A percentile compares a stretch with the other conserved stretches of the same genome.
Conservation (phyloP, 164 flowering plant genomes). For the Houttuynia cordata region DNA sequence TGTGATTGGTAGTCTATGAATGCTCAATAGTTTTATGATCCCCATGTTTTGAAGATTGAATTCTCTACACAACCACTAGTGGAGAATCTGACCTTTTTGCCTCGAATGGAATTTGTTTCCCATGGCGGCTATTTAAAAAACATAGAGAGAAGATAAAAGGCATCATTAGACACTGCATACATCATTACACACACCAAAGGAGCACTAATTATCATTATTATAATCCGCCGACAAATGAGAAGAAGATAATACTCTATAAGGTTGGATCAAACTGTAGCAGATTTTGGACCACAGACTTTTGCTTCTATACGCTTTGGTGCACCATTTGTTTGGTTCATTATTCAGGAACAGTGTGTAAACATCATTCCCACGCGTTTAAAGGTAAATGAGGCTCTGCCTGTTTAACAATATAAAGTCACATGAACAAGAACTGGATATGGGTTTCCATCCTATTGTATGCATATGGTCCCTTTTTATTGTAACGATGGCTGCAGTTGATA, state of each 20-base stretch:
- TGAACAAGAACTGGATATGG: background rate
- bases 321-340: background rate
- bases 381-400: background rate
- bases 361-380: constrained; percentile 1
- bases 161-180: constrained; percentile 2
- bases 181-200: constrained; percentile 5
- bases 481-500: background rate
- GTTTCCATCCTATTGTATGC: background rate
- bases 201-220: background rate
- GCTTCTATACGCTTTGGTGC: background rate
- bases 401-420: background rate
- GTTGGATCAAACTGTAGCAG: background rate
- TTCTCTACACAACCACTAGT: background rate
- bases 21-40: background rate
- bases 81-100: background rate
- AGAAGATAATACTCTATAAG: background rate
- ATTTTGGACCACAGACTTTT: background rate
- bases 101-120: background rate
- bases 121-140: background rate
- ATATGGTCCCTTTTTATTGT: too few relatives aligned
- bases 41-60: background rate
- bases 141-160: background rate
- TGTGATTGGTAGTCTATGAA: too few relatives aligned
- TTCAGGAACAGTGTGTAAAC: background rate
- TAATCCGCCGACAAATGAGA: background rate